Percentiles rank a stretch among this genome's conserved stretches.
Conservation (phyloP, 2,329 filamentous ascomycete genomes). For the Arthrobotrys pseudoclavata region DNA sequence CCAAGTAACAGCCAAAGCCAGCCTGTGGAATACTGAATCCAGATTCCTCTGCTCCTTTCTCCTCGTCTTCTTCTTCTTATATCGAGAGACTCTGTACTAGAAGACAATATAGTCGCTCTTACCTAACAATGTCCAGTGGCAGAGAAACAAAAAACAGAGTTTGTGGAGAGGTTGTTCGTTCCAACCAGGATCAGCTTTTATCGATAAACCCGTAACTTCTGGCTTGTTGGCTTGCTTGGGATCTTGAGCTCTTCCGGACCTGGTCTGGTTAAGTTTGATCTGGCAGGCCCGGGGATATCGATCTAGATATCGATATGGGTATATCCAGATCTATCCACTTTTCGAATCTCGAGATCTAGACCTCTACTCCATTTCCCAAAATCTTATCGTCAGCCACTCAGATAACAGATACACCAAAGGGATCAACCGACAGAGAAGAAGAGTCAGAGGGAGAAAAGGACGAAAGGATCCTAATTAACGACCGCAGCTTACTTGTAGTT, state of each 20-base stretch:
- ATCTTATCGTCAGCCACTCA: background rate
- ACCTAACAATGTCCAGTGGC: background rate
- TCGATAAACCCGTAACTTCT: conserved; percentile 21
- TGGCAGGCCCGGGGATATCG: background rate
- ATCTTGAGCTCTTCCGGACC: background rate
- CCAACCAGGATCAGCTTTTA: conserved; percentile 45
- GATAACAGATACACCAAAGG: background rate
- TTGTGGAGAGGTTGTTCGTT: conserved; percentile 27
- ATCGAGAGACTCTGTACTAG: too few relatives aligned
- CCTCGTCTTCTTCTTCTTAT: background rate
- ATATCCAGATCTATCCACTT: background rate
- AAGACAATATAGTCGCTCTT: background rate
- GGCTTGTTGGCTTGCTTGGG: background rate
- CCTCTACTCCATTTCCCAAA: background rate
- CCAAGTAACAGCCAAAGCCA: background rate
- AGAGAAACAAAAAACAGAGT: background rate
- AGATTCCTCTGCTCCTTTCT: background rate
- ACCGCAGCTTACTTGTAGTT: too few relatives aligned
- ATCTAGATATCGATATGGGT: too few relatives aligned
- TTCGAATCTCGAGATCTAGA: conserved; percentile 6
- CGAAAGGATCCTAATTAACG: background rate
- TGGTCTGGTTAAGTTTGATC: background rate
- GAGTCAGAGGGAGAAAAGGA: background rate
- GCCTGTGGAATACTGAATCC: background rate
- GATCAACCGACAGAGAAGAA: background rate